phyloP scores from a whole-genome alignment of 768 basidiomycete genomes.

The Mycena kentingensis region DNA sequence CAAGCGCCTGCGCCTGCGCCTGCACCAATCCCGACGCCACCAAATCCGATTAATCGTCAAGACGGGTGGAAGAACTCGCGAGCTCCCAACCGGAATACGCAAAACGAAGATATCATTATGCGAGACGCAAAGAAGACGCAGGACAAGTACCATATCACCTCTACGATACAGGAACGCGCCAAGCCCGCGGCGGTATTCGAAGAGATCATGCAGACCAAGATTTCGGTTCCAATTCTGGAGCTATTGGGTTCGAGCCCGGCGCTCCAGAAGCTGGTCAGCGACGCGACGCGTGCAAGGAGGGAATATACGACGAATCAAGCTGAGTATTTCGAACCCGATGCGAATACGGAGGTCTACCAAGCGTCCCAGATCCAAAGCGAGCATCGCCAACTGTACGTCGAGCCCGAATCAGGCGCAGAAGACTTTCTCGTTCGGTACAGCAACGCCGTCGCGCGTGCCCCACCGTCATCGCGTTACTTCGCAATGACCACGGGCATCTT shows the following conservation, averaged over 20 bases:
- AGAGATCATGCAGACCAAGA: neutral
- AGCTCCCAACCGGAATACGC: neutral
- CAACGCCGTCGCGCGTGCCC: neutral
- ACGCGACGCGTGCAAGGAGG: neutral
- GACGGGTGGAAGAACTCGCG: conserved; percentile 10
- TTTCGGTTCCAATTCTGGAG: neutral
- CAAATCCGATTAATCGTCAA: conserved; percentile 4
- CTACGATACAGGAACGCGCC: neutral
- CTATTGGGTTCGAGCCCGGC: neutral
- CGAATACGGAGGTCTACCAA: neutral
- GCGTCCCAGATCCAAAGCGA: neutral
- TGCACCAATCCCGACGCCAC: neutral
- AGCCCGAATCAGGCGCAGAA: neutral
- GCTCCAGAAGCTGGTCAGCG: neutral
- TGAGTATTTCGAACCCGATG: neutral
- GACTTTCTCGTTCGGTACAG: conserved; percentile 1
- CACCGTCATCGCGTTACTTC: neutral
- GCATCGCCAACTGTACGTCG: neutral
- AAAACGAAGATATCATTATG: neutral
- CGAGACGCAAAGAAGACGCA: neutral
- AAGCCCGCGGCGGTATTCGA: neutral
- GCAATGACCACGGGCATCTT: conserved; percentile 3
- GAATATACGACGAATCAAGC: neutral
- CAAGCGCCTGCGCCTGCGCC: neutral
- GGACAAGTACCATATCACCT: conserved; percentile 3